Percentiles rank a stretch among this genome's conserved stretches.
Evolutionary conservation across 2,329 filamentous ascomycete species (phyloP).

Genomic region (Scedosporium minutisporum): DNA sequence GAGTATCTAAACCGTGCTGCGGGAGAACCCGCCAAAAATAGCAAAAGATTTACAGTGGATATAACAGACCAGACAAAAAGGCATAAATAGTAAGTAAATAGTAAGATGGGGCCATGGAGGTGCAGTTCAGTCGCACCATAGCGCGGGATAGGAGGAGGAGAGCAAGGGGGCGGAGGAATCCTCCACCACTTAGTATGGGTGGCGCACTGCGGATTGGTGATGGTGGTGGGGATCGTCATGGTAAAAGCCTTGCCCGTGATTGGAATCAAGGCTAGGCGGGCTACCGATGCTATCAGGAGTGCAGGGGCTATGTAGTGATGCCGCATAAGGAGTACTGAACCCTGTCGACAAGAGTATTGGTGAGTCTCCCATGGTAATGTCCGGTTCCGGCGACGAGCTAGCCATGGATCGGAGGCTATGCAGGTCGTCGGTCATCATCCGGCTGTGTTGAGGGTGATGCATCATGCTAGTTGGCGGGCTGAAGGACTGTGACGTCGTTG

Average conservation of each 20-base stretch:
- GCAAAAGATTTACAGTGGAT: too few relatives aligned
- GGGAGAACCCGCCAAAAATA: too few relatives aligned
- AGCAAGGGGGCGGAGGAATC: too few relatives aligned
- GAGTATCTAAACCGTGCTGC: too few relatives aligned
- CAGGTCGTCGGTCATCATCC: constrained; percentile 27
- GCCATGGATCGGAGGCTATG: constrained; percentile 24
- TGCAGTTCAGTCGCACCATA: too few relatives aligned
- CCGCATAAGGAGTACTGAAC: constrained; percentile 10
- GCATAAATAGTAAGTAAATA: too few relatives aligned
- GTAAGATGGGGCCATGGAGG: too few relatives aligned
- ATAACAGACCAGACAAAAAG: too few relatives aligned
- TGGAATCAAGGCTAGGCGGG: neutral
- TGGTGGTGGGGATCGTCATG: neutral
- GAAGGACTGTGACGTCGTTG: constrained; percentile 6
- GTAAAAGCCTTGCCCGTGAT: neutral
- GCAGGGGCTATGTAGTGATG: neutral
- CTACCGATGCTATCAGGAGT: neutral
- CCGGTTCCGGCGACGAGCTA: constrained; percentile 18
- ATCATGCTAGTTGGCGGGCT: constrained; percentile 7
- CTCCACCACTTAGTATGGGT: neutral
- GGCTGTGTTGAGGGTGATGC: constrained; percentile 16
- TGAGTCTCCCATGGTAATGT: constrained; percentile 26
- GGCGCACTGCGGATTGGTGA: neutral
- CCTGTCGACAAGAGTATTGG: constrained; percentile 17
- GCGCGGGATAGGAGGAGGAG: too few relatives aligned